These are phyloP conservation scores for Dentipellis sp. DNA, from an alignment of 768 basidiomycete species.

Conservation along the genomic window DNA sequence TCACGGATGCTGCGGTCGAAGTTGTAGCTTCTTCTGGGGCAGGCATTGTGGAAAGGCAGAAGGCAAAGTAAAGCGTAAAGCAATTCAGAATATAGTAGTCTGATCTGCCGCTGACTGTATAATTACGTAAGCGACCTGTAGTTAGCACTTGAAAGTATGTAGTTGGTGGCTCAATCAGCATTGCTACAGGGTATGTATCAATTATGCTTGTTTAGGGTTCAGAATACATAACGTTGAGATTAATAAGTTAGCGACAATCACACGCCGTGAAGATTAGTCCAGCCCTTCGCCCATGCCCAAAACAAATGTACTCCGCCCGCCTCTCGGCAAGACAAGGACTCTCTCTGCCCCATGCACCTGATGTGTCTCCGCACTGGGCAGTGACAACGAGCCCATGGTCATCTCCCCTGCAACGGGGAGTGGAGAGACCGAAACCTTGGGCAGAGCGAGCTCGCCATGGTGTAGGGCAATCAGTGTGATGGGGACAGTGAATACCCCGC, in stretches of 20 bases:
- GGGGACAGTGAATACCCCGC: constrained; percentile 44
- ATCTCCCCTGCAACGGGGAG: constrained; percentile 41
- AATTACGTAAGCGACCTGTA: too few relatives aligned
- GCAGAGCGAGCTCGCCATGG: constrained; percentile 72
- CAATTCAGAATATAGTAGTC: too few relatives aligned
- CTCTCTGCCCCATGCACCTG: constrained; percentile 80
- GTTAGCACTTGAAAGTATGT: too few relatives aligned
- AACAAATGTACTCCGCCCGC: constrained; percentile 74
- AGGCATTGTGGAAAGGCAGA: constrained; percentile 34
- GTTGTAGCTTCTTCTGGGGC: constrained; percentile 53
- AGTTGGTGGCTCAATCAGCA: too few relatives aligned
- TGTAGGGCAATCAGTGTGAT: constrained; percentile 82
- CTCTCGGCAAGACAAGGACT: constrained; percentile 74
- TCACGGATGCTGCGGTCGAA: constrained; percentile 28
- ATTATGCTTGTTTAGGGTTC: too few relatives aligned
- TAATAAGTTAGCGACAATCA: too few relatives aligned
- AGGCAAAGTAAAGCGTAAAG: background rate
- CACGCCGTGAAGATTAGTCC: background rate
- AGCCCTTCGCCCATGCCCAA: constrained; percentile 51
- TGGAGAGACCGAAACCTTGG: constrained; percentile 59
- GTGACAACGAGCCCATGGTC: constrained; percentile 47
- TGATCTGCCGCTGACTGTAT: too few relatives aligned
- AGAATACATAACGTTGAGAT: too few relatives aligned
- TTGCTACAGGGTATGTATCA: too few relatives aligned
- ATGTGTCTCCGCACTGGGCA: constrained; percentile 70